Conservation (phyloP, 768 basidiomycete species). For the Hortiboletus campestris region DNA sequence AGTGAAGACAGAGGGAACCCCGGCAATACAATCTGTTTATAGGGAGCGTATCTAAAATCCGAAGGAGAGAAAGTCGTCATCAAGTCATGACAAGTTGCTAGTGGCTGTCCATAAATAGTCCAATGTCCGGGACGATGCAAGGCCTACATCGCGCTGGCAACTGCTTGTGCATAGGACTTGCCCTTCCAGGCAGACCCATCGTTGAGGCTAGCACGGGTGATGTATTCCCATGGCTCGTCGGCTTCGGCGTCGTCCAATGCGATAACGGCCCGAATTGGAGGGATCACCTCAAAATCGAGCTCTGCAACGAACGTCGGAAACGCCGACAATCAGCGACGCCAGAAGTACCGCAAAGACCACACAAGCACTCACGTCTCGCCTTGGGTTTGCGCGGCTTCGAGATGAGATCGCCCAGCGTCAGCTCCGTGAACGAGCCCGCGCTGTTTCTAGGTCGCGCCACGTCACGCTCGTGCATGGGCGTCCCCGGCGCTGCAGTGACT, state of each 20-base stretch:
- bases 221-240: conserved; percentile 34
- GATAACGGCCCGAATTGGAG: conserved; percentile 32
- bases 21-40: conserved; percentile 1
- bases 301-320: conserved; percentile 7
- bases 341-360: neutral
- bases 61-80: conserved; percentile 24
- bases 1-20: conserved; percentile 3
- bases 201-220: conserved; percentile 27
- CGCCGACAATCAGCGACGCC: neutral
- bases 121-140: neutral
- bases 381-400: conserved; percentile 23
- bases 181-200: conserved; percentile 31
- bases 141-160: conserved; percentile 21
- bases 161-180: conserved; percentile 33
- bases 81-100: conserved; percentile 5
- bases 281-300: conserved; percentile 30
- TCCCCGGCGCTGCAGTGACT: neutral
- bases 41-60: conserved; percentile 10
- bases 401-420: conserved; percentile 30
- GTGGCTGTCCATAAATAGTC: conserved; percentile 1
- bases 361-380: conserved; percentile 22
- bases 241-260: conserved; percentile 29
- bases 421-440: conserved; percentile 11
- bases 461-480: neutral
- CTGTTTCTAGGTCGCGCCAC: conserved; percentile 3